These are phyloP conservation scores for Lathyrus tuberosus DNA, from an alignment of 306 rosid genomes.

Conservation along the genomic window DNA sequence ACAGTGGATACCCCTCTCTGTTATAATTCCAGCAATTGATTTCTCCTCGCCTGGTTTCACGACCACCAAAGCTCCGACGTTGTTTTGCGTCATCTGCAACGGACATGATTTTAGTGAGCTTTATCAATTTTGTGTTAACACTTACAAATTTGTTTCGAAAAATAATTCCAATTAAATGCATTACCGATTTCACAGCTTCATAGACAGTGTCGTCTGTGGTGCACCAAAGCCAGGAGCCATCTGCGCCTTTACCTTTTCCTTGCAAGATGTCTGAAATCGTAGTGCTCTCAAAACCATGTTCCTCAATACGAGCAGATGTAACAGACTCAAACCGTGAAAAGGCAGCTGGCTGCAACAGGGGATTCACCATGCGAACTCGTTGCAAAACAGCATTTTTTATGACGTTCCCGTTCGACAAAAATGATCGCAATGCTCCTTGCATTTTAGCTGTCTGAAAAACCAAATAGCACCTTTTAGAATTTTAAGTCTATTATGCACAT, in stretches of 20 bases:
- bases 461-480: constrained; percentile 33
- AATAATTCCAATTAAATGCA: constrained; percentile 32
- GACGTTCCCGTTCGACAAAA: constrained; percentile 63
- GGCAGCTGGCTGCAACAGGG: constrained; percentile 68
- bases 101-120: constrained; percentile 17
- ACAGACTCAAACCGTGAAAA: constrained; percentile 65
- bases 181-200: constrained; percentile 98
- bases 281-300: constrained; percentile 98
- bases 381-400: constrained; percentile 79
- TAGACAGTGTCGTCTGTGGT: constrained; percentile 86
- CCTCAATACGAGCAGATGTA: constrained; percentile 72
- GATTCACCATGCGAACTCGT: constrained; percentile 73
- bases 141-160: neutral
- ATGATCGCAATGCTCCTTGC: constrained; percentile 78
- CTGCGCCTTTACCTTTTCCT: constrained; percentile 81
- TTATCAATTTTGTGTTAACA: constrained; percentile 20
- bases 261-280: constrained; percentile 77
- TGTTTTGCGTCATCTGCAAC: constrained; percentile 93
- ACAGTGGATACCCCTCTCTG: constrained; percentile 78
- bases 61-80: constrained; percentile 96
- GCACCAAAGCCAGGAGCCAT: constrained; percentile 99
- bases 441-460: constrained; percentile 53
- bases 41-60: constrained; percentile 80
- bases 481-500: neutral
- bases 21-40: constrained; percentile 87